phyloP scores from a whole-genome alignment of 2,329 filamentous ascomycete genomes.

The Colletotrichum graminicola region DNA sequence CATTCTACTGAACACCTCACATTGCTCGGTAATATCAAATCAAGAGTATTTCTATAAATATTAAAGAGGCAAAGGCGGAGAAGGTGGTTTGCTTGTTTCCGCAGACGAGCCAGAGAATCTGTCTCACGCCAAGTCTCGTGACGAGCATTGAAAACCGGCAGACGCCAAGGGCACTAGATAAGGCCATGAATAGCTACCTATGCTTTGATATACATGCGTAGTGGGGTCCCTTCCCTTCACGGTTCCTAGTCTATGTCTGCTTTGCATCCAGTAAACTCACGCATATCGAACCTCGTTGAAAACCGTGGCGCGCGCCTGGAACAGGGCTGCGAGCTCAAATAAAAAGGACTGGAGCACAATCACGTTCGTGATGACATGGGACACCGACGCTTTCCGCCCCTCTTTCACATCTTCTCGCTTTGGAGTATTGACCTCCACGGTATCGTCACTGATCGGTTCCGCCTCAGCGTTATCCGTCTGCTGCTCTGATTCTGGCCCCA shows the following conservation, averaged over 20 bases:
- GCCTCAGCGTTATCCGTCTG: constrained; percentile 43
- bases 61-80: background rate
- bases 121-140: constrained; percentile 7
- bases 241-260: constrained; percentile 1
- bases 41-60: background rate
- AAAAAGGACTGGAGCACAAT: constrained; percentile 85
- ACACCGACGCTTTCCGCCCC: constrained; percentile 72
- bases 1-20: constrained; percentile 18
- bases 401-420: constrained; percentile 44
- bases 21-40: background rate
- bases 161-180: constrained; percentile 22
- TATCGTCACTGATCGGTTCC: constrained; percentile 34
- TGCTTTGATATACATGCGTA: constrained; percentile 12
- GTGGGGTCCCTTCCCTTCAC: background rate
- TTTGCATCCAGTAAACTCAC: constrained; percentile 44
- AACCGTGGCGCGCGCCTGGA: constrained; percentile 79
- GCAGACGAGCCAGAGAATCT: background rate
- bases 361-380: constrained; percentile 83
- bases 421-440: constrained; percentile 47
- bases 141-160: background rate
- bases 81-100: constrained; percentile 6
- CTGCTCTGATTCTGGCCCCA: constrained; percentile 42
- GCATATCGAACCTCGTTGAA: constrained; percentile 81
- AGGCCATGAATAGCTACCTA: constrained; percentile 5
- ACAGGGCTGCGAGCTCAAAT: constrained; percentile 79